A percentile compares a stretch with the other conserved stretches of the same genome.
Conservation (phyloP, 306 rosid species). For the Fragaria ananassa region DNA sequence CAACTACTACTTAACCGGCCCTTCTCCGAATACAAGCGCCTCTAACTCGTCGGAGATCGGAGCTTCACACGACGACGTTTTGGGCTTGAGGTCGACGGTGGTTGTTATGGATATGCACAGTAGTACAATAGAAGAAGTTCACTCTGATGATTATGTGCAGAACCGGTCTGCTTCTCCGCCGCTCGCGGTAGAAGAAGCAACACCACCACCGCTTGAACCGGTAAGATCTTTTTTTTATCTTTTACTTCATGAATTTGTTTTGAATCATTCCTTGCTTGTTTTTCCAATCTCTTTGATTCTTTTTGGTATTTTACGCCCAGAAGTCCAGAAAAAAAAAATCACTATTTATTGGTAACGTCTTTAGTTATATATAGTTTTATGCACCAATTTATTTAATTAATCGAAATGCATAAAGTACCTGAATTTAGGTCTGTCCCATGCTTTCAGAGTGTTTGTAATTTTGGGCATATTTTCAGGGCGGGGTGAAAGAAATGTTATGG, state of each 20-base stretch:
- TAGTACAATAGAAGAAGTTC: slow-evolving; percentile 35
- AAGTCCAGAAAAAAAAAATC: not conserved
- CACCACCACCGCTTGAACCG: slow-evolving; percentile 23
- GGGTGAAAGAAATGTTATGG: not conserved
- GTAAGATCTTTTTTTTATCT: slow-evolving; percentile 32
- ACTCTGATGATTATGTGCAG: slow-evolving; percentile 42
- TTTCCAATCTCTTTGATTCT: not conserved
- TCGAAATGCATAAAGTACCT: not conserved
- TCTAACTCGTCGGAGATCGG: slow-evolving; percentile 1
- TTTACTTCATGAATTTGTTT: not conserved
- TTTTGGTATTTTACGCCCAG: not conserved
- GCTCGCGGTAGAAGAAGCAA: slow-evolving; percentile 29
- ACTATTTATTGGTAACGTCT: not conserved
- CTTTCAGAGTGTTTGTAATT: not conserved
- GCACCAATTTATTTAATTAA: not conserved
- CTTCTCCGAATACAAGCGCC: slow-evolving; percentile 10
- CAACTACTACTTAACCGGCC: not conserved
- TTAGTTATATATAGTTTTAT: not conserved
- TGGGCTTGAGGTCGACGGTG: slow-evolving; percentile 34
- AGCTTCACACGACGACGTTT: slow-evolving; percentile 10
- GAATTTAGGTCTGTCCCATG: not conserved
- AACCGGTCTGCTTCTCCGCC: slow-evolving; percentile 56
- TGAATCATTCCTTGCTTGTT: not conserved
- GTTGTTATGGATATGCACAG: slow-evolving; percentile 27
- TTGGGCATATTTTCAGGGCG: not conserved